These are phyloP conservation scores for Penicillium silybi DNA, from an alignment of 495 filamentous ascomycete genomes.

Conservation along the genomic window DNA sequence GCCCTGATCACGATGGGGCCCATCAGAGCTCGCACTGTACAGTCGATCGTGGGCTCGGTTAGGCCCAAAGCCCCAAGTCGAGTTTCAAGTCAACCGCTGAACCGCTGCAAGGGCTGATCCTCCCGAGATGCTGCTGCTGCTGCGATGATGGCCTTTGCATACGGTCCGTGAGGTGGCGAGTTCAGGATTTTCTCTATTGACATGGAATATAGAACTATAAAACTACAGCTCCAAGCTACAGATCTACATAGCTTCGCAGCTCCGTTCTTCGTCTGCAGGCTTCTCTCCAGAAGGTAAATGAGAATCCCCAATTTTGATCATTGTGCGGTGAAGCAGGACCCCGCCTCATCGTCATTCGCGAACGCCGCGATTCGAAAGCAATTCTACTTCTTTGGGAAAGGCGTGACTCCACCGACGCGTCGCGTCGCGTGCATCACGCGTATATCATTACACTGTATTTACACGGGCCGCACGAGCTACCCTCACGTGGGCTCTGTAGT, in stretches of 20 bases:
- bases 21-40: neutral
- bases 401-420: constrained; percentile 9
- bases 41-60: constrained; percentile 2
- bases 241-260: neutral
- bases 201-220: neutral
- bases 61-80: neutral
- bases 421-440: constrained; percentile 11
- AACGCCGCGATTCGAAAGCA: neutral
- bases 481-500: neutral
- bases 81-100: neutral
- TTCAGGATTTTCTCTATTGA: neutral
- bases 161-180: neutral
- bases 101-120: constrained; percentile 14
- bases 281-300: neutral
- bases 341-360: neutral
- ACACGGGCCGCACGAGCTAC: neutral
- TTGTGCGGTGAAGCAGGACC: constrained; percentile 16
- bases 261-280: neutral
- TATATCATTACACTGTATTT: neutral
- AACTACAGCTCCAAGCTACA: neutral
- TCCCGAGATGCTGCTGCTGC: constrained; percentile 13
- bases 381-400: constrained; percentile 15
- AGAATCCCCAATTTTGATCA: neutral
- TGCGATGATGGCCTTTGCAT: constrained; percentile 15
- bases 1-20: neutral